These are phyloP conservation scores for Musa acuminata DNA, from an alignment of 176 grass and related monocot genomes.

Conservation along the genomic window DNA sequence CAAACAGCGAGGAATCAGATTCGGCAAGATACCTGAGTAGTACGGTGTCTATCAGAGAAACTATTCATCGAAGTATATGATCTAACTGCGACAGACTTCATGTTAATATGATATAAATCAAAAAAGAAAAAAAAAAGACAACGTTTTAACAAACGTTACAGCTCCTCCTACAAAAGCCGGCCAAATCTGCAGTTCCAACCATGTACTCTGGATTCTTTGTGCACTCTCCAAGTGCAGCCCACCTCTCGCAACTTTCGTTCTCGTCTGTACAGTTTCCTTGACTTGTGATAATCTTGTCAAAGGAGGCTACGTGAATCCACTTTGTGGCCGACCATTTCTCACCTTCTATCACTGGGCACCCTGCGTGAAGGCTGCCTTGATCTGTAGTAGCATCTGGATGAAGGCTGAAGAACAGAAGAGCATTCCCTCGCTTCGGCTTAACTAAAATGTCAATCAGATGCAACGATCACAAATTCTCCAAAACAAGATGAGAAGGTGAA, in stretches of 20 bases:
- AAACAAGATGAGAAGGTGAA: neutral
- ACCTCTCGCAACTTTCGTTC: slow-evolving; percentile 52
- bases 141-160: slow-evolving; percentile 60
- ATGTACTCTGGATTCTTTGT: slow-evolving; percentile 78
- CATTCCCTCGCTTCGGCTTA: slow-evolving; percentile 76
- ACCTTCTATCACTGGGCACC: slow-evolving; percentile 64
- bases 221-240: slow-evolving; percentile 78
- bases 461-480: neutral
- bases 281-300: slow-evolving; percentile 49
- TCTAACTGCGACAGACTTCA: no score
- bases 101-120: no score
- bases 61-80: no score
- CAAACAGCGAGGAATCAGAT: no score
- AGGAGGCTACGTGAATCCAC: slow-evolving; percentile 76
- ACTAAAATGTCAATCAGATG: slow-evolving; percentile 34
- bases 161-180: slow-evolving; percentile 69
- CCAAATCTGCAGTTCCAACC: slow-evolving; percentile 44
- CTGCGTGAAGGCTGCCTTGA: slow-evolving; percentile 63
- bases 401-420: slow-evolving; percentile 93
- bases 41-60: no score
- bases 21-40: no score
- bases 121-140: neutral
- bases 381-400: slow-evolving; percentile 50
- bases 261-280: slow-evolving; percentile 66
- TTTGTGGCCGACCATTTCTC: slow-evolving; percentile 95